A percentile compares a stretch with the other conserved stretches of the same genome.
phyloP scores from a whole-genome alignment of 257 asterid genomes.

The Solanum corneliomulleri region DNA sequence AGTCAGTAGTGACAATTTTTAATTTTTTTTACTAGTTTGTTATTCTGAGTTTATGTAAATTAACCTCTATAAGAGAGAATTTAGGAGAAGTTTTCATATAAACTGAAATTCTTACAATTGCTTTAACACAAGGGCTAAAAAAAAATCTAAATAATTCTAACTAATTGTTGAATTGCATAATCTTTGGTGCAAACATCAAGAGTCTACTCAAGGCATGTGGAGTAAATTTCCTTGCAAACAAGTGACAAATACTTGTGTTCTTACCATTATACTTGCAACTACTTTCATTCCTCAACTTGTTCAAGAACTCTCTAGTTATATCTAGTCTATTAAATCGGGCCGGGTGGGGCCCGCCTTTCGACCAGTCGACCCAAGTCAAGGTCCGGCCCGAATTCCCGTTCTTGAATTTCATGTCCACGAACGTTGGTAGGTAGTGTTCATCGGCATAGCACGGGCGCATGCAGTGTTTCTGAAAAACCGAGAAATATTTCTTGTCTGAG shows the following conservation, averaged over 20 bases:
- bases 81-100: background rate
- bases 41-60: slow-evolving; percentile 20
- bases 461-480: slow-evolving; percentile 35
- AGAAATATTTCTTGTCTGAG: slow-evolving; percentile 37
- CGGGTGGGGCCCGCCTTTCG: slow-evolving; percentile 81
- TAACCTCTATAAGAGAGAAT: background rate
- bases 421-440: slow-evolving; percentile 77
- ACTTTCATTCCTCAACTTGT: slow-evolving; percentile 34
- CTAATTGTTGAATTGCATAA: slow-evolving; percentile 46
- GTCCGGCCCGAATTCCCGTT: slow-evolving; percentile 36
- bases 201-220: slow-evolving; percentile 45
- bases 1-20: slow-evolving; percentile 16
- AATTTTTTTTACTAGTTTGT: background rate
- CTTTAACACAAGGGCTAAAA: too few species aligned
- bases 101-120: too few species aligned
- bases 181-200: slow-evolving; percentile 55
- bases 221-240: slow-evolving; percentile 82
- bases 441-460: slow-evolving; percentile 48
- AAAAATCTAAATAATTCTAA: background rate
- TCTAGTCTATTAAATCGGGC: slow-evolving; percentile 25
- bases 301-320: slow-evolving; percentile 33
- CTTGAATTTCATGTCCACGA: slow-evolving; percentile 33
- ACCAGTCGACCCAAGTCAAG: slow-evolving; percentile 82
- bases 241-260: slow-evolving; percentile 34
- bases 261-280: slow-evolving; percentile 60